Percentiles rank a stretch among this genome's conserved stretches.
Conservation (phyloP, 1,284 basidiomycete genomes). For the Heterobasidion irregulare region DNA sequence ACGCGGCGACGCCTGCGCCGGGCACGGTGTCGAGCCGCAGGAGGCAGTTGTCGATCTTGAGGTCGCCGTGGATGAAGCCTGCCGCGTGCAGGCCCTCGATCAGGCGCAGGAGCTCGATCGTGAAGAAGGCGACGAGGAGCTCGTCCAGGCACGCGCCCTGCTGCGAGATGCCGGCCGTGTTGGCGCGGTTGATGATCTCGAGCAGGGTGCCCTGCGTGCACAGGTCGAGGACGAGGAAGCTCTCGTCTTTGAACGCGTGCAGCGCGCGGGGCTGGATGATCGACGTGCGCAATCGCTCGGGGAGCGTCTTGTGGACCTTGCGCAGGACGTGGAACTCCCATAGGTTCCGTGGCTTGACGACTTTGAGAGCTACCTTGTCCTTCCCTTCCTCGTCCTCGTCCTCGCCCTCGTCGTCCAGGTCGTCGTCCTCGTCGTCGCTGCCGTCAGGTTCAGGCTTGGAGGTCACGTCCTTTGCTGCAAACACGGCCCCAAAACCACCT, state of each 20-base stretch:
- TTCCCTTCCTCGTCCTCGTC: constrained; percentile 54
- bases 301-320: constrained; percentile 64
- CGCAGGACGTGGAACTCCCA: constrained; percentile 94
- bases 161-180: constrained; percentile 57
- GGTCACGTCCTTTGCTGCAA: constrained; percentile 68
- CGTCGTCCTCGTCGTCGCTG: constrained; percentile 30
- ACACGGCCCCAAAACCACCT: constrained; percentile 94
- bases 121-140: constrained; percentile 92
- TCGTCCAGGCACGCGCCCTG: constrained; percentile 87
- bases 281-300: constrained; percentile 46
- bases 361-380: constrained; percentile 81
- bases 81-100: constrained; percentile 77
- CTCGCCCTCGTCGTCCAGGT: constrained; percentile 45
- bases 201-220: constrained; percentile 91
- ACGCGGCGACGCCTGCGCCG: constrained; percentile 50
- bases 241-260: constrained; percentile 85
- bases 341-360: constrained; percentile 80
- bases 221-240: constrained; percentile 83
- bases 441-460: constrained; percentile 11
- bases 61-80: constrained; percentile 93
- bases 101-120: constrained; percentile 80
- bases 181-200: constrained; percentile 86
- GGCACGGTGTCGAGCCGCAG: constrained; percentile 82
- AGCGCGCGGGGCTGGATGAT: constrained; percentile 71
- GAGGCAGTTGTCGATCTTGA: constrained; percentile 99